These are phyloP conservation scores for Aspergillus latus DNA, from an alignment of 2,329 filamentous ascomycete genomes.

Conservation along the genomic window DNA sequence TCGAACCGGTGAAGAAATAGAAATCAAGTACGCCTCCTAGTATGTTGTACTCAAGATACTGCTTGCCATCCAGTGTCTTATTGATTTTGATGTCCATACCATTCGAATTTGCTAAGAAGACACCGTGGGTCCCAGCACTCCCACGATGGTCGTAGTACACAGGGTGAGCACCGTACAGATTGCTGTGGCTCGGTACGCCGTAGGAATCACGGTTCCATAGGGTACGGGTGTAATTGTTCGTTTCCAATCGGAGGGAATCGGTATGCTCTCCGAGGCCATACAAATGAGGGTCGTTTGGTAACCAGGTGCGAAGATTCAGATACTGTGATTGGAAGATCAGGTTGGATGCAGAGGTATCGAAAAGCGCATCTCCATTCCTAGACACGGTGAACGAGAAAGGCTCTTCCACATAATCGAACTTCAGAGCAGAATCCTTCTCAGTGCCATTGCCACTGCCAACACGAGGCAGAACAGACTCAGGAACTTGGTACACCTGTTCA, in stretches of 20 bases:
- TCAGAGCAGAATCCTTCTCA: conserved; percentile 44
- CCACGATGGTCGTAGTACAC: conserved; percentile 73
- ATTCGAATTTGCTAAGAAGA: conserved; percentile 70
- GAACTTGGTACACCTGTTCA: conserved; percentile 73
- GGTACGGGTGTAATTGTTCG: conserved; percentile 67
- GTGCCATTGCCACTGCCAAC: conserved; percentile 49
- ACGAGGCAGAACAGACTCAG: conserved; percentile 65
- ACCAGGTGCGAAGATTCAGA: conserved; percentile 66
- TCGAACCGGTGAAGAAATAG: conserved; percentile 63
- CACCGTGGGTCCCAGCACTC: conserved; percentile 57
- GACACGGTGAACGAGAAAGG: conserved; percentile 69
- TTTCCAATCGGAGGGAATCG: conserved; percentile 68
- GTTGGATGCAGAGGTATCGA: conserved; percentile 66
- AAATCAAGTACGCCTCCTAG: conserved; percentile 75
- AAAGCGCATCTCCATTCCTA: conserved; percentile 49
- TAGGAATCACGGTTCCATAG: conserved; percentile 70
- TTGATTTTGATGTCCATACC: conserved; percentile 77
- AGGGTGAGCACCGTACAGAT: conserved; percentile 72
- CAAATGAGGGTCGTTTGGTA: conserved; percentile 67
- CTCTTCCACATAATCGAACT: conserved; percentile 53
- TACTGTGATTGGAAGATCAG: conserved; percentile 79
- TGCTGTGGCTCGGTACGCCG: conserved; percentile 58
- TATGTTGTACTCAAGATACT: conserved; percentile 78
- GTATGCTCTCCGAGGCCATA: conserved; percentile 80
- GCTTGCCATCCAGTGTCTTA: conserved; percentile 56